Base-by-base conservation (phyloP, 495 filamentous ascomycete genomes). In the Hyaloscypha bicolor region DNA sequence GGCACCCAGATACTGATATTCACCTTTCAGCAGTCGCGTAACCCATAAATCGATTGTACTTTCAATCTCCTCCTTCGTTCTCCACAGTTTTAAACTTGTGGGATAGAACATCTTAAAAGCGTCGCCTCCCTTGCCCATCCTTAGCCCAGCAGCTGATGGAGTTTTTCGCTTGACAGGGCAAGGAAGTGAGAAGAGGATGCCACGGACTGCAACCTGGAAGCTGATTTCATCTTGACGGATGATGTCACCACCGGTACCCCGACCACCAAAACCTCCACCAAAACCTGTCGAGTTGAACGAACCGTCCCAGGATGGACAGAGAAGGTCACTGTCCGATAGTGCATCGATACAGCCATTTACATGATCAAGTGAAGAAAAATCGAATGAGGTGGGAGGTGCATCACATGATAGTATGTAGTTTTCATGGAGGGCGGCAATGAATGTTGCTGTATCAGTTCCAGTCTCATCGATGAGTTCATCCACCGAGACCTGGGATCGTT, bases 351-450 rank as follows among this genome's bases (percentile, higher is more conserved):
- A 97, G 30, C 80, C 85, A 37, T 84, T 85, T 52, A 90, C 76
- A 67, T 88, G 85, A 71, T 94, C 89, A 31, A 97, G 78, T 16
- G 84, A 82, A 0, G 81, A 79, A 42, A 79, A 76, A 2, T 75
- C 72, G 64, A 83, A 81, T 6, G 77, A 72, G 11, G 78, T 77
- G 5, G 79, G 75, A n/a, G 75, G 77, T 12, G 86, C 83, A 63
- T 90, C 85, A 73, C 94, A 97, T 0, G 94, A 97, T 8, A 90
- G 79, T 1, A 91, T 82, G 70, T 94, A 98, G 74, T 99, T 99
- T 72, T 99, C 95, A 75, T 99, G 95, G 11, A 99, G 79, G 2
- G 92, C 91, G n/a, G 91, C 88, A 62, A 97, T 86, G 73, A 98
- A 97, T 0, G 94, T 97, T 63, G 88, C 84, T 0, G 86, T 88